Base-by-base conservation (phyloP, 306 rosid species). In the Lupinus albus region DNA sequence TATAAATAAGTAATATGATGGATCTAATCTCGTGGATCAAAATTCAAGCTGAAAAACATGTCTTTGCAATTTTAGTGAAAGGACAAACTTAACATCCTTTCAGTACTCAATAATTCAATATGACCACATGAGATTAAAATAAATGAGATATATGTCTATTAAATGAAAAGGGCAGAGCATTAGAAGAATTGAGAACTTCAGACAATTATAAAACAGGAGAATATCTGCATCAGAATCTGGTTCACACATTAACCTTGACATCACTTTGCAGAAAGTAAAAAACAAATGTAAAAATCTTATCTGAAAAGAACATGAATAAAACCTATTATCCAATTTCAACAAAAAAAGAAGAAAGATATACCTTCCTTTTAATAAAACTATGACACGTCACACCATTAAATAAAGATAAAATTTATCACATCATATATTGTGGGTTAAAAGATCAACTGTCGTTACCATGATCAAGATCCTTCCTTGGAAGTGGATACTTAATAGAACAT, bases 401-500 rank as follows among this genome's bases (percentile, higher is more conserved):
- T 64, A 67, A 44, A 67, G 57, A 69, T 16, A 46, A 52, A 59
- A 60, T 47, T 2, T 42, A 68, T 54, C 46, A 17, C 32, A n/a
- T 60, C 57, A 51, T 5, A 38, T 21, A 45, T 8, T 20, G 28
- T 4, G 50, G 49, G 15, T 16, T 52, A 67, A 74, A 47, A 46
- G 42, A 64, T 44, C 53, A 71, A 71, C 73, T 28, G 59, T 59
- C 60, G 63, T 78, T 85, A 88, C 98, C 97, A 49, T 90, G 87
- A 62, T 68, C 83, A 76, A 93, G 73, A 76, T 90, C 95, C 81
- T 80, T 87, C 64, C 51, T 88, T 44, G 94, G 84, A 75, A 90
- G 93, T 62, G 97, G 96, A 67, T 87, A 90, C 61, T 84, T 86
- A 49, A 88, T 70, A 50, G 90, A 86, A 76, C 91, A 88, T 69